These are phyloP conservation scores for Zelonia costaricensis DNA, from an alignment of 208 protist species.

Conservation along the genomic window DNA sequence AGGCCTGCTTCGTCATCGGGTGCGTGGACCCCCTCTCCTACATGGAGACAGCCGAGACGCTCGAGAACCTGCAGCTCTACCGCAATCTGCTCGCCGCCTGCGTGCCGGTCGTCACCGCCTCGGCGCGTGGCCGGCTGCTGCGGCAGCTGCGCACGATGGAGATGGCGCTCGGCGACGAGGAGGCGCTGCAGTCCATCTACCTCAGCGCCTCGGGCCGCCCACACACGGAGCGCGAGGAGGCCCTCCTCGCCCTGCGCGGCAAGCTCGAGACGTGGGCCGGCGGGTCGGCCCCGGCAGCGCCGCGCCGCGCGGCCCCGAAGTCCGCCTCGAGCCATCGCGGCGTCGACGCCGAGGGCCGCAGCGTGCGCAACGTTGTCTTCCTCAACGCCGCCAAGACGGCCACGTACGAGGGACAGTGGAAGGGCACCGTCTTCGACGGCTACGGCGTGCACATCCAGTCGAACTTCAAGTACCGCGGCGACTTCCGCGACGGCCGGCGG, in stretches of 20 bases:
- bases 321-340: background rate
- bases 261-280: constrained; percentile 44
- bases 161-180: constrained; percentile 41
- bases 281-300: background rate
- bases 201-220: constrained; percentile 51
- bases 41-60: constrained; percentile 74
- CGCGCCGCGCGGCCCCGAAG: background rate
- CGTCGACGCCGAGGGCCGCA: constrained; percentile 21
- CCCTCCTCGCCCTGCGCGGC: constrained; percentile 51
- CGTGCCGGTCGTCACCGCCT: constrained; percentile 60
- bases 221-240: constrained; percentile 86
- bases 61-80: constrained; percentile 89
- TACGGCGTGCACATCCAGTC: constrained; percentile 81
- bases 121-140: constrained; percentile 75
- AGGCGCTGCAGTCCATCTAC: constrained; percentile 61
- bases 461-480: constrained; percentile 81
- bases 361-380: constrained; percentile 74
- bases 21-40: constrained; percentile 78
- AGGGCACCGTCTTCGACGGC: constrained; percentile 76
- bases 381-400: constrained; percentile 76
- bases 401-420: constrained; percentile 92
- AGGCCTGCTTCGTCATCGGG: constrained; percentile 87
- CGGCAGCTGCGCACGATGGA: constrained; percentile 68
- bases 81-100: constrained; percentile 61
- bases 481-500: constrained; percentile 73